A percentile compares a stretch with the other conserved stretches of the same genome.
phyloP scores from a whole-genome alignment of 352 stramenopile species.

The Pilasporangium apinafurcum region DNA sequence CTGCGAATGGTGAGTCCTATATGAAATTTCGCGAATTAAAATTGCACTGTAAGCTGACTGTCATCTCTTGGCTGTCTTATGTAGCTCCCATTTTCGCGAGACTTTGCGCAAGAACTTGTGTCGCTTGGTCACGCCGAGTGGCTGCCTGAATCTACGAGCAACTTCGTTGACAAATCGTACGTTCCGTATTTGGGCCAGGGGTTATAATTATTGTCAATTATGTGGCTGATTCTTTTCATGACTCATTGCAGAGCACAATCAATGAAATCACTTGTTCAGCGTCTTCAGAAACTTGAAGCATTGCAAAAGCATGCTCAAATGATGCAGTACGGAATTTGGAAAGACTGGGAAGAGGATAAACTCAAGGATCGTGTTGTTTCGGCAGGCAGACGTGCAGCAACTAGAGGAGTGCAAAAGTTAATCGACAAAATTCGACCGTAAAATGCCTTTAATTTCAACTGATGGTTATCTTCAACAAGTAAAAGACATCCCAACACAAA shows the following conservation, averaged over 20 bases:
- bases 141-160: slow-evolving; percentile 45
- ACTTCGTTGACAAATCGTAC: slow-evolving; percentile 61
- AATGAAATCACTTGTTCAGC: slow-evolving; percentile 21
- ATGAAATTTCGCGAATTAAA: neutral
- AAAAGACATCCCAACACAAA: neutral
- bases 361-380: slow-evolving; percentile 55
- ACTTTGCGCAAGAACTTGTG: slow-evolving; percentile 59
- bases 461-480: neutral
- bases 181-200: slow-evolving; percentile 6
- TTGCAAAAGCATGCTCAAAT: slow-evolving; percentile 59
- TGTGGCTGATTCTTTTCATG: neutral
- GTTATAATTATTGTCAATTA: neutral
- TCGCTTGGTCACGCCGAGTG: slow-evolving; percentile 55
- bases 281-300: slow-evolving; percentile 40
- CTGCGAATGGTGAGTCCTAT: slow-evolving; percentile 29
- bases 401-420: slow-evolving; percentile 34
- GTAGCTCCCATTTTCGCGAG: slow-evolving; percentile 37
- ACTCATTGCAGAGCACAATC: neutral
- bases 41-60: neutral
- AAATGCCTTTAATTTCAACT: too few relatives aligned
- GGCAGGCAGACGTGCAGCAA: slow-evolving; percentile 50
- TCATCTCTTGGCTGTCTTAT: neutral
- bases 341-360: slow-evolving; percentile 67
- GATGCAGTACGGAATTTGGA: slow-evolving; percentile 82
- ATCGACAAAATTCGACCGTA: slow-evolving; percentile 23